Conservation (phyloP, 2,329 filamentous ascomycete species). For the Fusarium floridanum region DNA sequence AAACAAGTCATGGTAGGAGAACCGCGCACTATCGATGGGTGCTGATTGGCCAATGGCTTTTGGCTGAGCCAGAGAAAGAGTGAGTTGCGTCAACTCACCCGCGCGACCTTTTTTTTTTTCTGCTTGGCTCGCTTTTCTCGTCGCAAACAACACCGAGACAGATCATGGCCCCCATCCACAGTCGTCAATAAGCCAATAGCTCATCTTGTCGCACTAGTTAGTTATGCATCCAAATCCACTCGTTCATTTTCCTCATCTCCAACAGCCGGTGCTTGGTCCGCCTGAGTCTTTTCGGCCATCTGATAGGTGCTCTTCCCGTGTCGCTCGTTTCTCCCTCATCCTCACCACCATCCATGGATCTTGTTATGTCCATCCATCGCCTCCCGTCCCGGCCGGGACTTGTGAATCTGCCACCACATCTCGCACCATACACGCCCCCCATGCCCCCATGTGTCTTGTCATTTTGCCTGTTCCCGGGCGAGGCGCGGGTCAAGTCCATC, state of each 20-base stretch:
- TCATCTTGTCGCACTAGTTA: not conserved
- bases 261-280: slow-evolving; percentile 24
- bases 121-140: slow-evolving; percentile 33
- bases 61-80: slow-evolving; percentile 38
- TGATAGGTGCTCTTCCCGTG: slow-evolving; percentile 21
- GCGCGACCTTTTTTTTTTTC: slow-evolving; percentile 3
- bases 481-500: slow-evolving; percentile 42
- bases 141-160: slow-evolving; percentile 43
- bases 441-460: slow-evolving; percentile 22
- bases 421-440: slow-evolving; percentile 35
- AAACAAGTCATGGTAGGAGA: slow-evolving; percentile 40
- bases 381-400: slow-evolving; percentile 32
- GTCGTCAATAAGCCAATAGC: not conserved
- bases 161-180: not conserved
- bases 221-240: slow-evolving; percentile 7
- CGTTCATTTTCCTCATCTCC: not conserved
- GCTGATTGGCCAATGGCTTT: slow-evolving; percentile 51
- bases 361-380: slow-evolving; percentile 34
- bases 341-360: slow-evolving; percentile 16
- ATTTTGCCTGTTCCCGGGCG: slow-evolving; percentile 44
- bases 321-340: slow-evolving; percentile 7
- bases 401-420: slow-evolving; percentile 32
- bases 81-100: slow-evolving; percentile 41
- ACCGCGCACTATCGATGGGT: slow-evolving; percentile 44
- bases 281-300: slow-evolving; percentile 6